A percentile compares a stretch with the other conserved stretches of the same genome.
These are phyloP conservation scores for Schwanniomyces sp. DNA, from an alignment of 805 yeast genomes.

Conservation along the genomic window DNA sequence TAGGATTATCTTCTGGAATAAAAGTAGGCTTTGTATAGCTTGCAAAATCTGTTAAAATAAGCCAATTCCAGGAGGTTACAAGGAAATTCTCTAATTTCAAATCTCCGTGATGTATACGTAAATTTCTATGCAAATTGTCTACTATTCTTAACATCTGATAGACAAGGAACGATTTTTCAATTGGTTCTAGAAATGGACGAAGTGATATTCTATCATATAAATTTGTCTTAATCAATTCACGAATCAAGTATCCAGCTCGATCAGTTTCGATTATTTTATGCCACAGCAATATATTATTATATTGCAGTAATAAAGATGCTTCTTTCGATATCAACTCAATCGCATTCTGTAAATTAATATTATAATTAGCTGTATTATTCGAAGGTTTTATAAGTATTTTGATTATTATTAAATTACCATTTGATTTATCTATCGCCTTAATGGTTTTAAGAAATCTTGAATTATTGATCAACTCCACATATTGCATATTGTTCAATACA, in stretches of 20 bases:
- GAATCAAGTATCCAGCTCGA: conserved; percentile 84
- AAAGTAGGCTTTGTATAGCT: conserved; percentile 72
- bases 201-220: conserved; percentile 85
- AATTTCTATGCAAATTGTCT: conserved; percentile 57
- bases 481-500: conserved; percentile 72
- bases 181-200: conserved; percentile 78
- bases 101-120: conserved; percentile 79
- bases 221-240: conserved; percentile 78
- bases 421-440: conserved; percentile 64
- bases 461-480: conserved; percentile 71
- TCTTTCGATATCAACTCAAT: conserved; percentile 33
- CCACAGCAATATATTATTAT: conserved; percentile 70
- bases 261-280: conserved; percentile 78
- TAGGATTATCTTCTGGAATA: conserved; percentile 91
- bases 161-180: conserved; percentile 82
- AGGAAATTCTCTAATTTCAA: conserved; percentile 86
- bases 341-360: conserved; percentile 22
- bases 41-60: conserved; percentile 79
- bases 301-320: conserved; percentile 39
- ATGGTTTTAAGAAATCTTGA: conserved; percentile 85
- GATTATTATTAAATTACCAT: conserved; percentile 68
- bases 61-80: conserved; percentile 89
- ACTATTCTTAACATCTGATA: conserved; percentile 75
- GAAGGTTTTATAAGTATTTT: conserved; percentile 73
- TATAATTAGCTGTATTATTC: conserved; percentile 17